Evolutionary conservation across 179 eudicot genomes (phyloP).

Genomic region (Carnegiea gigantea): DNA sequence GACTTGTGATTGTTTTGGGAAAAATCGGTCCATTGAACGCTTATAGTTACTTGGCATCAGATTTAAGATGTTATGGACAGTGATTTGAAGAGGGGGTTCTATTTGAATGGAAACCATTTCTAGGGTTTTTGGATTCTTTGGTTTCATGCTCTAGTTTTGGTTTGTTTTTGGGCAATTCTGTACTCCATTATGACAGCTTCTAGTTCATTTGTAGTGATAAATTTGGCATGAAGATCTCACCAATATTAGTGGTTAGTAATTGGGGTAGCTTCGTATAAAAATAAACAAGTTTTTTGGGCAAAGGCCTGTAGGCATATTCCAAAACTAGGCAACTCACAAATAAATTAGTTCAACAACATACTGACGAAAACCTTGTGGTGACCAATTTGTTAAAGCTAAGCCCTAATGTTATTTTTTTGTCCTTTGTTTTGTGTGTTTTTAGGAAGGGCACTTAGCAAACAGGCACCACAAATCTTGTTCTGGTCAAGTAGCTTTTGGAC

Average conservation of each 20-base stretch:
- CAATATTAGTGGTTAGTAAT: constrained; percentile 8
- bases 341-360: neutral
- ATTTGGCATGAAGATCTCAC: constrained; percentile 28
- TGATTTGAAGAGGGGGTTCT: constrained; percentile 13
- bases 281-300: neutral
- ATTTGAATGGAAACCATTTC: constrained; percentile 12
- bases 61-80: no score
- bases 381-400: neutral
- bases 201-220: constrained; percentile 44
- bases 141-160: constrained; percentile 13
- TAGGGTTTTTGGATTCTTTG: constrained; percentile 1
- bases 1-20: no score
- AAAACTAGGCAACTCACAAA: no score
- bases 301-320: neutral
- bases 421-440: neutral
- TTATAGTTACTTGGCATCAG: no score
- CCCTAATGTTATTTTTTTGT: neutral
- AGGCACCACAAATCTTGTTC: neutral
- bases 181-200: constrained; percentile 48
- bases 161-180: constrained; percentile 26
- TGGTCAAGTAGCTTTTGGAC: neutral
- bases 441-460: neutral
- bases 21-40: no score
- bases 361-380: neutral
- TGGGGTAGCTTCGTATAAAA: neutral